Base-by-base conservation (phyloP, 306 rosid genomes). In the Leucaena leucocephala region DNA sequence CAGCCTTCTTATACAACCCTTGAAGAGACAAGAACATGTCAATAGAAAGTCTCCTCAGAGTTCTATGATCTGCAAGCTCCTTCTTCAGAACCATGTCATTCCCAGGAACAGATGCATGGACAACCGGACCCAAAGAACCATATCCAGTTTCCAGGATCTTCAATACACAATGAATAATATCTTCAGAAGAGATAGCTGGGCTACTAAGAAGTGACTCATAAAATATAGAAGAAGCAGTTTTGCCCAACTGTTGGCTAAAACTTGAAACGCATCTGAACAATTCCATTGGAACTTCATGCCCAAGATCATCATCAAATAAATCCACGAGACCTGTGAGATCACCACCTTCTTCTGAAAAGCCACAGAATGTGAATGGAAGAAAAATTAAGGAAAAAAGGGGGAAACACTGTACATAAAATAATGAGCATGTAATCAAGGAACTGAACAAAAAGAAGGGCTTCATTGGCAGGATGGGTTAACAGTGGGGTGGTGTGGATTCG, bases 21-120 rank as follows among this genome's bases (percentile, higher is more conserved):
- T 89, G 96, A 86, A 95, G 98, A 33, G 96, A 92, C 52, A 92
- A 72, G 74, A 95, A 85, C 91, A 95, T 85, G 64, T 87, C 92
- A 79, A 90, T 71, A 63, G 98, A 95, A 82, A 91, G 91, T 83
- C 89, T 95, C 85, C 97, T 85, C 81, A 88, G 71, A 76, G 65
- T 85, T 88, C 86, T 95, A 75, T 91, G 91, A 80, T 86, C 92
- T 72, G 85, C 57, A 34, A 86, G 81, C 74, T 81, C 93, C 84
- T 88, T 87, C 77, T 87, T 91, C 84, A 83, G 82, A 69, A 85
- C 80, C 54, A 82, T 49, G 75, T 80, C 76, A 72, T 84, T 80
- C 59, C 93, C 94, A 80, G 77, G 80, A 69, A 84, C 83, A 16
- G 88, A 79, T 13, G 73, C 34, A 77, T 82, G 84, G 44, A 79